A percentile compares a stretch with the other conserved stretches of the same genome.
phyloP scores from a whole-genome alignment of 2,329 filamentous ascomycete genomes.

The Epicoccum nigrum region DNA sequence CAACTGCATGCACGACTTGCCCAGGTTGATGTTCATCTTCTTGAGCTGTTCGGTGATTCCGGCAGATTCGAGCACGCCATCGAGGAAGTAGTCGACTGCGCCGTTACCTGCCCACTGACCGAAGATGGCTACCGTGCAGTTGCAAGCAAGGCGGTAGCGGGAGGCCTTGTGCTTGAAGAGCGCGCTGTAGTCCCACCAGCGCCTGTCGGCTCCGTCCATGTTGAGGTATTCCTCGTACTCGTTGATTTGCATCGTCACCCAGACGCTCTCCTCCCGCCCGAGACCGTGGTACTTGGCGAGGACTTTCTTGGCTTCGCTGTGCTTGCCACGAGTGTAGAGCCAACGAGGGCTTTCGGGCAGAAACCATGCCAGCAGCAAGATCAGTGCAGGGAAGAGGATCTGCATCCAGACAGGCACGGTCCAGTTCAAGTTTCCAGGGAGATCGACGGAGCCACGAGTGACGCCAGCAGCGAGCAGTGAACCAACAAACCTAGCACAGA shows the following conservation, averaged over 20 bases:
- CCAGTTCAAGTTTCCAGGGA: slow-evolving; percentile 52
- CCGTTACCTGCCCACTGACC: slow-evolving; percentile 51
- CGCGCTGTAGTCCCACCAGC: slow-evolving; percentile 45
- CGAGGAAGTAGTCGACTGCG: slow-evolving; percentile 43
- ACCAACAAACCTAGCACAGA: slow-evolving; percentile 46
- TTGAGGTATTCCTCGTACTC: slow-evolving; percentile 45
- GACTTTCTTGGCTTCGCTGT: slow-evolving; percentile 62
- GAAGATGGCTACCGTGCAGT: slow-evolving; percentile 50
- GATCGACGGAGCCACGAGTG: slow-evolving; percentile 28
- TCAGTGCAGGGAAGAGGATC: slow-evolving; percentile 44
- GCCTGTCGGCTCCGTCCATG: slow-evolving; percentile 33
- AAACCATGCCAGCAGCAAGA: slow-evolving; percentile 57
- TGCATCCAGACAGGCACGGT: slow-evolving; percentile 49
- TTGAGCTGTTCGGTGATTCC: slow-evolving; percentile 41
- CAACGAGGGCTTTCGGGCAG: slow-evolving; percentile 65
- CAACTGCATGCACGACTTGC: slow-evolving; percentile 43
- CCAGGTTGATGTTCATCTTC: slow-evolving; percentile 48
- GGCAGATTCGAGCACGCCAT: slow-evolving; percentile 43
- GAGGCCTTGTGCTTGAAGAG: slow-evolving; percentile 36
- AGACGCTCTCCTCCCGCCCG: slow-evolving; percentile 44
- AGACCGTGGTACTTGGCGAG: slow-evolving; percentile 65
- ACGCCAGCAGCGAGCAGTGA: slow-evolving; percentile 37
- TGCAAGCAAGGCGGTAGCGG: slow-evolving; percentile 45
- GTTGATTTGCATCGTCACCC: slow-evolving; percentile 45
- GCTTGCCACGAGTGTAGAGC: slow-evolving; percentile 57